Percentiles rank a stretch among this genome's conserved stretches.
phyloP scores from a whole-genome alignment of 441 rosid species.

The Adansonia grandidieri region DNA sequence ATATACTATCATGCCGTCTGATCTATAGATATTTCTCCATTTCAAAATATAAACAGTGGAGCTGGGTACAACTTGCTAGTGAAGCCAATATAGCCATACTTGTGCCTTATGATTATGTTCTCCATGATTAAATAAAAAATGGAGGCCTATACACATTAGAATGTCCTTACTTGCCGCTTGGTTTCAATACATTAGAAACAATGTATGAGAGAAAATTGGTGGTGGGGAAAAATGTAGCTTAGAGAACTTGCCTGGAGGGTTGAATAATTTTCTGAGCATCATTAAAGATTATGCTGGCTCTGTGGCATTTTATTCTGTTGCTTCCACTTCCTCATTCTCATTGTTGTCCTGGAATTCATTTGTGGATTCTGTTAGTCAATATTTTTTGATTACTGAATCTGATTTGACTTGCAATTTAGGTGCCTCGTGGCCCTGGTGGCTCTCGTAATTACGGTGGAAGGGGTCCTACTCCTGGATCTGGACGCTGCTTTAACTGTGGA shows the following conservation, averaged over 20 bases:
- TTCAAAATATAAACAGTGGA: background rate
- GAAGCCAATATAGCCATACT: background rate
- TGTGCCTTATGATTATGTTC: background rate
- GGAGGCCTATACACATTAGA: background rate
- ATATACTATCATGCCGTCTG: background rate
- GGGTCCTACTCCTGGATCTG: slow-evolving; percentile 80
- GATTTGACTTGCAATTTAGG: slow-evolving; percentile 39
- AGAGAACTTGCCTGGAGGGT: background rate
- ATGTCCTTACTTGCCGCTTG: background rate
- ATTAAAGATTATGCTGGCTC: background rate
- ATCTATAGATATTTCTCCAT: background rate
- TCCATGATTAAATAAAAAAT: background rate
- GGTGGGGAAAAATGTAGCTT: background rate
- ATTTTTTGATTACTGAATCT: slow-evolving; percentile 4
- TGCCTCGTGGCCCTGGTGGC: slow-evolving; percentile 75
- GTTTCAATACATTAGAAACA: background rate
- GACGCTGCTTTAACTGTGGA: slow-evolving; percentile 78
- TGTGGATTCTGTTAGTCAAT: background rate
- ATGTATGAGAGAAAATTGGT: background rate
- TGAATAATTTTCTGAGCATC: background rate
- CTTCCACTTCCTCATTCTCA: background rate
- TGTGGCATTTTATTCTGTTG: background rate
- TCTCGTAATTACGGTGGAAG: slow-evolving; percentile 57
- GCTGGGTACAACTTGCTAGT: background rate
- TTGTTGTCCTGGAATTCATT: background rate